Conservation (phyloP, 2,329 filamentous ascomycete genomes). For the Aspergillus fructus region DNA sequence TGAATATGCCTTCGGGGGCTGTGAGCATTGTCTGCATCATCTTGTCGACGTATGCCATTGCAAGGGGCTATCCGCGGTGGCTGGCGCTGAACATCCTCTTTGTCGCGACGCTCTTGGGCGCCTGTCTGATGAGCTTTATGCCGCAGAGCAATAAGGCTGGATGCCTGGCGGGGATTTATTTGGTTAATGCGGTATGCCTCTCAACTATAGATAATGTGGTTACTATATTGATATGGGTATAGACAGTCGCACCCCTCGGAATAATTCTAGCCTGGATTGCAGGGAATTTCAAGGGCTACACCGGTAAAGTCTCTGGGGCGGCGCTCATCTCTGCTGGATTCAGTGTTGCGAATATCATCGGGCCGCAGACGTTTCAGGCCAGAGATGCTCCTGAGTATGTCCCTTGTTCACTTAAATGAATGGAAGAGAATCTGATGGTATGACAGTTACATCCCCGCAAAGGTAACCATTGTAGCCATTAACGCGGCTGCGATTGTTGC, state of each 20-base stretch:
- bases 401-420: too few relatives aligned
- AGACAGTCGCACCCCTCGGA: conserved; percentile 43
- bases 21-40: conserved; percentile 42
- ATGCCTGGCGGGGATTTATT: conserved; percentile 44
- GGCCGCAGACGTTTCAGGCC: conserved; percentile 45
- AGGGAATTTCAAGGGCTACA: conserved; percentile 50
- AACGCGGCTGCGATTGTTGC: conserved; percentile 30
- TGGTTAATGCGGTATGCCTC: conserved; percentile 28
- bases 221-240: not conserved
- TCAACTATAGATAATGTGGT: not conserved
- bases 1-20: conserved; percentile 47
- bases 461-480: conserved; percentile 39
- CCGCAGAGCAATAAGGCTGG: conserved; percentile 39
- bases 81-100: conserved; percentile 43
- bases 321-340: conserved; percentile 46
- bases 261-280: conserved; percentile 46
- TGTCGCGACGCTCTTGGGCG: conserved; percentile 47
- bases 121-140: conserved; percentile 37
- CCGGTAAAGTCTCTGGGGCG: conserved; percentile 44
- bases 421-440: conserved; percentile 3
- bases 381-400: conserved; percentile 42
- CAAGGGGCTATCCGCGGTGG: conserved; percentile 40
- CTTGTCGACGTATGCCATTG: conserved; percentile 38
- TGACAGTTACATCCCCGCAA: conserved; percentile 31
- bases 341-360: conserved; percentile 37